Evolutionary conservation across 2,329 filamentous ascomycete species (phyloP).

Genomic region (Alternaria consortialis): DNA sequence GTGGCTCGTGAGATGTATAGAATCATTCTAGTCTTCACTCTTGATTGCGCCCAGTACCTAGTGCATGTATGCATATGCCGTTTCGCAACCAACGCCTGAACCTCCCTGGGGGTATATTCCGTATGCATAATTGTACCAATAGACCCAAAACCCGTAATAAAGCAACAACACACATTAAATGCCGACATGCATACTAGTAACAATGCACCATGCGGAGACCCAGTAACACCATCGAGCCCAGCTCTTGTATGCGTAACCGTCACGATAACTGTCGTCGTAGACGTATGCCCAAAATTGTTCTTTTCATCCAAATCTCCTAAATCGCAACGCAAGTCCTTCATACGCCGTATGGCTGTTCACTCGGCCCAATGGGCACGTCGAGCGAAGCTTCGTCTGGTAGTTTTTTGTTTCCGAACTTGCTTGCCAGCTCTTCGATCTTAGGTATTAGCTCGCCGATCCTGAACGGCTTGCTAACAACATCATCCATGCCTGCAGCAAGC

Average conservation of each 20-base stretch:
- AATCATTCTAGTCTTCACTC: not conserved
- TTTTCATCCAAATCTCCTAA: not conserved
- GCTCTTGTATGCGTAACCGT: not conserved
- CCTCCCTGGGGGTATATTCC: constrained; percentile 9
- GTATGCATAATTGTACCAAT: constrained; percentile 4
- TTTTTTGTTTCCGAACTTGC: constrained; percentile 17
- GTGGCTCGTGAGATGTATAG: no score
- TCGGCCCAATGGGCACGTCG: not conserved
- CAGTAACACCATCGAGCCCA: not conserved
- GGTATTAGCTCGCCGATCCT: constrained; percentile 60
- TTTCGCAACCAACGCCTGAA: not conserved
- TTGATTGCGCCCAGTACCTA: not conserved
- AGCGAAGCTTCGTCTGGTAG: not conserved
- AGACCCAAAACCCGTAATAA: not conserved
- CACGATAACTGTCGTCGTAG: not conserved
- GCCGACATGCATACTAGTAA: not conserved
- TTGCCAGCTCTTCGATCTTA: constrained; percentile 60
- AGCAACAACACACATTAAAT: not conserved
- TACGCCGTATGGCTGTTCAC: not conserved
- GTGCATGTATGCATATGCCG: not conserved
- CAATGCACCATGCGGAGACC: not conserved
- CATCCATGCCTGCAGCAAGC: constrained; percentile 55
- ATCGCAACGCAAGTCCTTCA: not conserved
- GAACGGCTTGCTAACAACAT: constrained; percentile 62
- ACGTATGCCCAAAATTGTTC: not conserved